Evolutionary conservation across 1,139 yeast species (phyloP).

Genomic region (Geotrichum fermentans): DNA sequence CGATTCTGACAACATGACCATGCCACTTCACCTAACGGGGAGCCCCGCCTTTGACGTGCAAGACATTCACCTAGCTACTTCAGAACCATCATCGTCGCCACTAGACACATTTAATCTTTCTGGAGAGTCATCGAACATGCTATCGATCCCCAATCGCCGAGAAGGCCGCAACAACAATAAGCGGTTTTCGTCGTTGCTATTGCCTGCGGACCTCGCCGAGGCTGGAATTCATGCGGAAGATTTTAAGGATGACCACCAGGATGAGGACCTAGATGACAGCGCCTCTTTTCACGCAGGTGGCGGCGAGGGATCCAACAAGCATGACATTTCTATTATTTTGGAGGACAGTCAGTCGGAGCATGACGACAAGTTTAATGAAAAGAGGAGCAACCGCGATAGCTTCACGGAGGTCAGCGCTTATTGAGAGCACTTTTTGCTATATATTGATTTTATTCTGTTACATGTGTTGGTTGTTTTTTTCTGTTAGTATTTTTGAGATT

Average conservation of each 20-base stretch:
- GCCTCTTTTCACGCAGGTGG: neutral
- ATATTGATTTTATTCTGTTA: neutral
- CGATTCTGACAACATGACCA: conserved; percentile 12
- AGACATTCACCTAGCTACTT: conserved; percentile 2
- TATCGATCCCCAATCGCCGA: conserved; percentile 3
- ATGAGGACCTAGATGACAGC: neutral
- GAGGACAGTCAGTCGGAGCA: conserved; percentile 3
- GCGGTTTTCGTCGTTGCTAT: conserved; percentile 18
- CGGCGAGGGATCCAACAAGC: conserved; percentile 1
- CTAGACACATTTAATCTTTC: neutral
- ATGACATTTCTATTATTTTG: conserved; percentile 4
- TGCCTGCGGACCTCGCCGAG: conserved; percentile 17
- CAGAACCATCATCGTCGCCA: conserved; percentile 6
- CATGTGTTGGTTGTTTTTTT: neutral
- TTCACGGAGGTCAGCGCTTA: conserved; percentile 33
- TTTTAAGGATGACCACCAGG: neutral
- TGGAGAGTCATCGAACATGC: conserved; percentile 1
- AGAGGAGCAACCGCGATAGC: conserved; percentile 28
- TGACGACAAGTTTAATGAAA: conserved; percentile 10
- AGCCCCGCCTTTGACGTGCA: conserved; percentile 3
- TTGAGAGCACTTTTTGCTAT: conserved; percentile 16
- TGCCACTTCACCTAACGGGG: conserved; percentile 10
- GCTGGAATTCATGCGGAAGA: conserved; percentile 16
- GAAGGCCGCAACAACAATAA: conserved; percentile 9
- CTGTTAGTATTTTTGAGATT: neutral